A percentile compares a stretch with the other conserved stretches of the same genome.
phyloP scores from a whole-genome alignment of 2,329 filamentous ascomycete genomes.

The Pseudocercospora fijiensis region DNA sequence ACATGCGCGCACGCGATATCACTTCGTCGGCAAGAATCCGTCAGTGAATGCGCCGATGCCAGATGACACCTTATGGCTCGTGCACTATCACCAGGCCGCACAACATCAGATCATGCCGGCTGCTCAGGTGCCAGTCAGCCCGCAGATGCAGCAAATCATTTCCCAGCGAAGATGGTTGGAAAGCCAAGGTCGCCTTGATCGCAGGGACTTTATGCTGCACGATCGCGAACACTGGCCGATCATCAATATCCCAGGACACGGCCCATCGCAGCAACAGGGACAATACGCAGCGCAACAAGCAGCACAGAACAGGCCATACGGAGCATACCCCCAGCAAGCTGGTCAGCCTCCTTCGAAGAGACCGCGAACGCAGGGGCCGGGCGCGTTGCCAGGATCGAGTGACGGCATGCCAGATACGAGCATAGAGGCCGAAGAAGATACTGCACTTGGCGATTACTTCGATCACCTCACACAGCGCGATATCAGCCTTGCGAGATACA shows the following conservation, averaged over 20 bases:
- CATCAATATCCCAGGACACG: slow-evolving; percentile 63
- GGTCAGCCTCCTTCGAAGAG: slow-evolving; percentile 49
- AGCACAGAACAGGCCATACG: slow-evolving; percentile 24
- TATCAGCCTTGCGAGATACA: slow-evolving; percentile 81
- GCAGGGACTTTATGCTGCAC: slow-evolving; percentile 92
- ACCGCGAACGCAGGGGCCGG: slow-evolving; percentile 42
- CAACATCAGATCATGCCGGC: slow-evolving; percentile 70
- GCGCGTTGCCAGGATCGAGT: slow-evolving; percentile 43
- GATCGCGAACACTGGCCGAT: slow-evolving; percentile 89
- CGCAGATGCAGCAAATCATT: slow-evolving; percentile 61
- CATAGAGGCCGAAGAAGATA: slow-evolving; percentile 87
- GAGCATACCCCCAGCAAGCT: slow-evolving; percentile 35
- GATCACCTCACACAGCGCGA: slow-evolving; percentile 87
- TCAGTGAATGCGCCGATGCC: slow-evolving; percentile 68
- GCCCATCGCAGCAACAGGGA: slow-evolving; percentile 21
- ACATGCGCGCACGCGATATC: slow-evolving; percentile 82
- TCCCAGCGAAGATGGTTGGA: slow-evolving; percentile 62
- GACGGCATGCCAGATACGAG: slow-evolving; percentile 47
- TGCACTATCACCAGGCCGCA: slow-evolving; percentile 82
- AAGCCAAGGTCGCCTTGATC: slow-evolving; percentile 74
- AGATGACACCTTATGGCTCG: slow-evolving; percentile 83
- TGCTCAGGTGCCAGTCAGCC: slow-evolving; percentile 61
- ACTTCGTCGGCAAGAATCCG: slow-evolving; percentile 72
- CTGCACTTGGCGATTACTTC: slow-evolving; percentile 80
- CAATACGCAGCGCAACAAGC: slow-evolving; percentile 22